Evolutionary conservation across 441 rosid species (phyloP), one percentile per base, ranked within the genome.

Genomic region (Hypseocharis bilobata): DNA sequence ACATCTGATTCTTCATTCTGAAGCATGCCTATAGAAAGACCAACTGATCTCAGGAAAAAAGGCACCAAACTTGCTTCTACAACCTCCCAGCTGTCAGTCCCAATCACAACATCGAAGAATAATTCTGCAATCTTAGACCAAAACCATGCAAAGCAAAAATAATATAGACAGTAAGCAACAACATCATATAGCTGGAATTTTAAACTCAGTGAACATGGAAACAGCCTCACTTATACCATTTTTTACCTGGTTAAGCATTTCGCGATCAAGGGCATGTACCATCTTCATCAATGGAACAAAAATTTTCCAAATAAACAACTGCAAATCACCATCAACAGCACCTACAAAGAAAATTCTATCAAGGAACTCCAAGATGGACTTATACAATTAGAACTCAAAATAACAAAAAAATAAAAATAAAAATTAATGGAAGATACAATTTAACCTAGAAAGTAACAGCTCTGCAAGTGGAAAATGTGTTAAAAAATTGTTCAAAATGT

Each of bases 1-100:
- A 78, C 71, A 72, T 85, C 85, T 2, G 76, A 77, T 65, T 81
- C 83, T 13, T 78, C 81, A 56, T 80, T 82, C 64, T 60, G 77
- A 76, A 77, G 47, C 84, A 83, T 76, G 47, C 82, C 84, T 64
- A 81, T 74, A 17, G 90, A 79, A 68, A 82, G 64, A 62, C 83
- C 81, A 70, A 81, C 77, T 52, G 90, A 85, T 76, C 87, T 83
- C 36, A 93, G 71, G 62, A 82, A 77, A 81, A 83, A 88, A 27
- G 96, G 93, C 59, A 93, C 88, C 83, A 88, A 81, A 27, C 73
- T 84, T 74, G 68, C 78, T 79, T 82, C 85, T 77, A 93, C 68
- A 55, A 68, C 61, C 45, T 34, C 78, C 95, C 96, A 87, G 38
- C 85, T 68, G 69, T 81, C 65, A 61, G 86, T 84, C 72, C 71